A percentile compares a stretch with the other conserved stretches of the same genome.
Conservation (phyloP, 345 rosid species). For the Mangifera indica region DNA sequence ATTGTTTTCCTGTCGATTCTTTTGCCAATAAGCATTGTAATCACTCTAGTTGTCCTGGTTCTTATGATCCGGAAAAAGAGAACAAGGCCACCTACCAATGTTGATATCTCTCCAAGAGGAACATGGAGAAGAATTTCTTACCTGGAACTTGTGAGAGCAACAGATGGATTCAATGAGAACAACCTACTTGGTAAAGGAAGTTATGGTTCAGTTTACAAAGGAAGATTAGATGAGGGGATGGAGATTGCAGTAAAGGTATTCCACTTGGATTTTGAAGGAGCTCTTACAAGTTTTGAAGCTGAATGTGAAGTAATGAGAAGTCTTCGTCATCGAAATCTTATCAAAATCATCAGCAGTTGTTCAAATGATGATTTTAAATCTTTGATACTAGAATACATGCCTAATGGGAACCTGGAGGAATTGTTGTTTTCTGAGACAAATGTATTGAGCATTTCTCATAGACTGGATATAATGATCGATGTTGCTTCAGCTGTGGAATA, state of each 20-base stretch:
- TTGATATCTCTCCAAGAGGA: background rate
- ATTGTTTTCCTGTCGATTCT: background rate
- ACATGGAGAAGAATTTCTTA: slow-evolving; percentile 13
- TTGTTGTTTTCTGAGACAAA: slow-evolving; percentile 6
- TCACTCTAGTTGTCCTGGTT: background rate
- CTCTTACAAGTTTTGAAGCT: slow-evolving; percentile 19
- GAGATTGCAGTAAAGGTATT: slow-evolving; percentile 21
- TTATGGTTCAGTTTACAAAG: slow-evolving; percentile 21
- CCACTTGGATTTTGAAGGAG: slow-evolving; percentile 4
- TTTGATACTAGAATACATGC: background rate
- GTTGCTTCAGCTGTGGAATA: slow-evolving; percentile 23
- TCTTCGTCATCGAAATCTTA: slow-evolving; percentile 17
- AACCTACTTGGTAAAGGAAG: slow-evolving; percentile 19
- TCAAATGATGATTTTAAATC: slow-evolving; percentile 16
- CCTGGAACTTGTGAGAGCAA: slow-evolving; percentile 8
- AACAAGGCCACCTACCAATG: no score
- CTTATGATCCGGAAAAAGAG: background rate
- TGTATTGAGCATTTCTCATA: background rate
- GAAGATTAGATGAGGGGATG: slow-evolving; percentile 16
- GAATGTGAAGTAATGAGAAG: slow-evolving; percentile 17
- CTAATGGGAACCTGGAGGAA: background rate
- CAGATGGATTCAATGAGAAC: slow-evolving; percentile 17
- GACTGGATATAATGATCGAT: slow-evolving; percentile 17
- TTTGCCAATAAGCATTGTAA: background rate
- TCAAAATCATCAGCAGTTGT: slow-evolving; percentile 18